Conservation (phyloP, 2,329 filamentous ascomycete species). For the Cercospora zeina region DNA sequence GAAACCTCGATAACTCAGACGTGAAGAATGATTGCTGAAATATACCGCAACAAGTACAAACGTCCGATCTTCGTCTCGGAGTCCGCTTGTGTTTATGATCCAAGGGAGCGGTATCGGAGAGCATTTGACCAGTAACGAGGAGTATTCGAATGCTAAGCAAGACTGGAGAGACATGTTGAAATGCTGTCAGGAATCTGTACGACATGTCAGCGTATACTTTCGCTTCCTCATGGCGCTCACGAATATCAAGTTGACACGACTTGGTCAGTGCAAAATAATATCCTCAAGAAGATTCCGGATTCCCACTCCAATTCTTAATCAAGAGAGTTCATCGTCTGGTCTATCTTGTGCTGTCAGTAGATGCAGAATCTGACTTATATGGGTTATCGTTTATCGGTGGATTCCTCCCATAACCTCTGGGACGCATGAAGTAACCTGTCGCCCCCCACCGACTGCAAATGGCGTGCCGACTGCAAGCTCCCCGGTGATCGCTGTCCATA, state of each 20-base stretch:
- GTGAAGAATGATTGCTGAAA: conserved; percentile 33
- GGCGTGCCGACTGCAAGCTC: not conserved
- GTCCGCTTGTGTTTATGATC: conserved; percentile 35
- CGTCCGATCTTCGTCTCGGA: conserved; percentile 36
- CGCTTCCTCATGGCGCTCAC: too few relatives aligned
- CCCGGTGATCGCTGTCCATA: not conserved
- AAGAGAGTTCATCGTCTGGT: too few relatives aligned
- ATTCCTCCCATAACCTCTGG: too few relatives aligned
- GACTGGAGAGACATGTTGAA: conserved; percentile 22
- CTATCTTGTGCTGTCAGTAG: too few relatives aligned
- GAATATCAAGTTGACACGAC: too few relatives aligned
- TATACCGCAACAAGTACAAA: conserved; percentile 32
- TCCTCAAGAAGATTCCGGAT: too few relatives aligned
- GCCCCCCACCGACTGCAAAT: too few relatives aligned
- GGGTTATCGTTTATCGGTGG: too few relatives aligned
- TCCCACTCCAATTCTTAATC: too few relatives aligned
- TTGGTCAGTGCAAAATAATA: too few relatives aligned
- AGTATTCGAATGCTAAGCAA: conserved; percentile 23
- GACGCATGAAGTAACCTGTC: too few relatives aligned
- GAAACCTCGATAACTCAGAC: conserved; percentile 30
- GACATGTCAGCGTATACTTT: not conserved
- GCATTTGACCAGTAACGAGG: conserved; percentile 29
- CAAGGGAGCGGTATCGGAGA: conserved; percentile 32
- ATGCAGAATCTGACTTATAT: too few relatives aligned
- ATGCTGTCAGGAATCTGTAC: conserved; percentile 10